Evolutionary conservation across 1,139 yeast genomes (phyloP).

Genomic region (Kurtzmaniella natalensis): DNA sequence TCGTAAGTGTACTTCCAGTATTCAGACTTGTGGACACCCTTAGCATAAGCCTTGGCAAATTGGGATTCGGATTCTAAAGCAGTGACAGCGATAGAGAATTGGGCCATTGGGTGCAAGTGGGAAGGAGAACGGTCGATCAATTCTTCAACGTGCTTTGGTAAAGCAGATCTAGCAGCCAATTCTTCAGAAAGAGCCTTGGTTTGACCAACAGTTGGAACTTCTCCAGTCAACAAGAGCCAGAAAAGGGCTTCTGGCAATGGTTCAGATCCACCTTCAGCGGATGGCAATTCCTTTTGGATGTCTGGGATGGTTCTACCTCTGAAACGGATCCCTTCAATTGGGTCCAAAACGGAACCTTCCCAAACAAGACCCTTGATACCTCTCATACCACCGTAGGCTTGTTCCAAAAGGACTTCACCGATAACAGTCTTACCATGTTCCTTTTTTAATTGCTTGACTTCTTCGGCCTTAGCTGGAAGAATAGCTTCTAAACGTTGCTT

Average conservation of each 20-base stretch:
- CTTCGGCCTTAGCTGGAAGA: slow-evolving; percentile 88
- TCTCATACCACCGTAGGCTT: slow-evolving; percentile 99
- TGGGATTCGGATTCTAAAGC: slow-evolving; percentile 88
- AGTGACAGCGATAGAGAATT: slow-evolving; percentile 87
- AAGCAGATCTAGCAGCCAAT: slow-evolving; percentile 77
- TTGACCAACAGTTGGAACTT: slow-evolving; percentile 76
- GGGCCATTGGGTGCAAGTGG: slow-evolving; percentile 96
- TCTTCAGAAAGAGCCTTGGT: slow-evolving; percentile 73
- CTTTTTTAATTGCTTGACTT: slow-evolving; percentile 83
- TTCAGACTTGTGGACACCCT: slow-evolving; percentile 80
- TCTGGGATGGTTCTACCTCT: slow-evolving; percentile 98
- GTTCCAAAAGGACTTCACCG: slow-evolving; percentile 92
- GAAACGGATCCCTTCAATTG: slow-evolving; percentile 97
- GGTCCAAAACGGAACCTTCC: slow-evolving; percentile 99
- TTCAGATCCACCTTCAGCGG: slow-evolving; percentile 81
- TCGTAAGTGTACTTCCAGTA: slow-evolving; percentile 94
- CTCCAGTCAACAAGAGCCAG: slow-evolving; percentile 90
- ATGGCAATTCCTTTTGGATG: slow-evolving; percentile 87
- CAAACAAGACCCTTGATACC: slow-evolving; percentile 97
- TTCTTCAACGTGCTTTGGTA: slow-evolving; percentile 84
- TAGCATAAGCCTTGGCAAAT: slow-evolving; percentile 87
- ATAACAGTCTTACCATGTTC: slow-evolving; percentile 87
- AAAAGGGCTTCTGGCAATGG: slow-evolving; percentile 90
- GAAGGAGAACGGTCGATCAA: slow-evolving; percentile 80
- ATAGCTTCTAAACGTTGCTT: slow-evolving; percentile 92